phyloP scores from a whole-genome alignment of 1,139 yeast genomes.

The Diutina sp. region DNA sequence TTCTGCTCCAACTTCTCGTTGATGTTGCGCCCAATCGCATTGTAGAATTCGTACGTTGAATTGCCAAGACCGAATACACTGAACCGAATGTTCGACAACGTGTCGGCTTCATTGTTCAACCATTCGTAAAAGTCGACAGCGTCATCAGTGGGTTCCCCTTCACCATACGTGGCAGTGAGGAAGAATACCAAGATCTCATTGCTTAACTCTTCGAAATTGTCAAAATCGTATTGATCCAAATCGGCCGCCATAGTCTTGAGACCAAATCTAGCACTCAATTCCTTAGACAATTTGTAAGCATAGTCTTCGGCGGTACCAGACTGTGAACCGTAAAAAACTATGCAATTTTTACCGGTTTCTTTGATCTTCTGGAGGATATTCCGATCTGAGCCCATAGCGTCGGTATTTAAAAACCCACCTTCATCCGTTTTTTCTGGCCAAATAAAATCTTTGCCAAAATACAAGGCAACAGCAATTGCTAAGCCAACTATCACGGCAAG shows the following conservation, averaged over 20 bases:
- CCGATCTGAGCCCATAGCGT: constrained; percentile 29
- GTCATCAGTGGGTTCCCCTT: constrained; percentile 96
- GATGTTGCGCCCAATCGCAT: constrained; percentile 65
- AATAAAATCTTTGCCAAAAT: constrained; percentile 50
- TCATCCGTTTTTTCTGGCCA: constrained; percentile 30
- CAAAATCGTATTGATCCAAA: constrained; percentile 78
- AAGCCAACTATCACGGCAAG: constrained; percentile 54
- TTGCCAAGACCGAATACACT: constrained; percentile 87
- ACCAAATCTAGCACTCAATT: constrained; percentile 71
- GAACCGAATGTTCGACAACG: constrained; percentile 50
- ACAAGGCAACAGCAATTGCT: constrained; percentile 49
- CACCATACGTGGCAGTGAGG: constrained; percentile 90
- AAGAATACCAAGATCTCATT: constrained; percentile 49
- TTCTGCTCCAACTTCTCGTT: constrained; percentile 36
- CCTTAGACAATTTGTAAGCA: constrained; percentile 82
- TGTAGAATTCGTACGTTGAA: constrained; percentile 84
- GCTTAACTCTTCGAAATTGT: constrained; percentile 45
- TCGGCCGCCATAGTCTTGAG: constrained; percentile 80
- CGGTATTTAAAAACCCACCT: constrained; percentile 27
- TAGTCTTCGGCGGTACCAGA: constrained; percentile 99
- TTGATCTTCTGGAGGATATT: constrained; percentile 54
- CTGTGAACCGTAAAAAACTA: constrained; percentile 89
- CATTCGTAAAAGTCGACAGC: constrained; percentile 63
- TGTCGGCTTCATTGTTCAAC: constrained; percentile 45
- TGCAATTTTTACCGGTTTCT: constrained; percentile 57